Conservation (phyloP, 371 early-diverging fungal species). For the Sporodiniella umbellata region DNA sequence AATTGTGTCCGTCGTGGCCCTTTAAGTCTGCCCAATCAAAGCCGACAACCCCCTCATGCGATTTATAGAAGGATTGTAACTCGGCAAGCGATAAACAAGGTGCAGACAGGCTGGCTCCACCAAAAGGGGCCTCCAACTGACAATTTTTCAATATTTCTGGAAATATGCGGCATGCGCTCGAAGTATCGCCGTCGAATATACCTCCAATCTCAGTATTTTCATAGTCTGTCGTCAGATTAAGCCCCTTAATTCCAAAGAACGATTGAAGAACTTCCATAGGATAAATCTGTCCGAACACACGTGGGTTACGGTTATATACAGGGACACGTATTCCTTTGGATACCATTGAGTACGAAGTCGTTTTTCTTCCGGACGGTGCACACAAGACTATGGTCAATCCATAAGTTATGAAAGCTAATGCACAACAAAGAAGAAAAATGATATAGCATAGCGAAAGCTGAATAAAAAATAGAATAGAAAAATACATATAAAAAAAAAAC, state of each 20-base stretch:
- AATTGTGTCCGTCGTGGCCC: slow-evolving; percentile 18
- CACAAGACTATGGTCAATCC: slow-evolving; percentile 56
- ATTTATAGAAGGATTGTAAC: slow-evolving; percentile 19
- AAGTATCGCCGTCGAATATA: slow-evolving; percentile 46
- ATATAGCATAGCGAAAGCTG: slow-evolving; percentile 66
- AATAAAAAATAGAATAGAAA: too few relatives aligned
- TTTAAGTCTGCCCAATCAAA: slow-evolving; percentile 44
- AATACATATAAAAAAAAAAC: too few relatives aligned
- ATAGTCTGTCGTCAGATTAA: slow-evolving; percentile 48
- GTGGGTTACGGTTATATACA: slow-evolving; percentile 34
- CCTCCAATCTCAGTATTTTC: slow-evolving; percentile 45
- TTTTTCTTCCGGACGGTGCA: slow-evolving; percentile 11
- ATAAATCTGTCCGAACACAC: slow-evolving; percentile 52
- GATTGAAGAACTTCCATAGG: slow-evolving; percentile 32
- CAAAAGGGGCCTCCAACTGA: slow-evolving; percentile 45
- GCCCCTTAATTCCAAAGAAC: slow-evolving; percentile 34
- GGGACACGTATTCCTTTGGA: slow-evolving; percentile 28
- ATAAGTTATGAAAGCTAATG: slow-evolving; percentile 64
- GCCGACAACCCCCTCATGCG: slow-evolving; percentile 20
- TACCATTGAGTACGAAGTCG: slow-evolving; percentile 16
- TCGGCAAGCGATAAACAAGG: slow-evolving; percentile 34
- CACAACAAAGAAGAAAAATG: slow-evolving; percentile 55
- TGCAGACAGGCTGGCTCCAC: slow-evolving; percentile 27
- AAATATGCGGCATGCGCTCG: slow-evolving; percentile 30
- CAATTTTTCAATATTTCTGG: slow-evolving; percentile 21